Conservation (phyloP, 208 protist genomes). For the Angomonas ambiguus region DNA sequence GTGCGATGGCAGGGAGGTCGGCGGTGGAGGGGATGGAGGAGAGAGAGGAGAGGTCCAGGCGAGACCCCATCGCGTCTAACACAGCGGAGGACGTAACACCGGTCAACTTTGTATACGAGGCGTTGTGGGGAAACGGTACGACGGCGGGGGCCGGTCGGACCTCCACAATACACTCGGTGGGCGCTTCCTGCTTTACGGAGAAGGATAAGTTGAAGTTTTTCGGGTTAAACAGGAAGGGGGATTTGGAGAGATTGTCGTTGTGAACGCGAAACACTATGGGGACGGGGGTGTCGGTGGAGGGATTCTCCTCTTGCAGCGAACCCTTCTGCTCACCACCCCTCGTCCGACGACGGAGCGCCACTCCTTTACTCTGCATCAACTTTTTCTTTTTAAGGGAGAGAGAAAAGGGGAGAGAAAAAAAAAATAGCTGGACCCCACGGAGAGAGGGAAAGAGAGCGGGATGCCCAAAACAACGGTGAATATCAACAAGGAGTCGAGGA, state of each 20-base stretch:
- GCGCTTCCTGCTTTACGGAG: conserved; percentile 2
- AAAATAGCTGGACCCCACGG: not conserved
- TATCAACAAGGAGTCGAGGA: not conserved
- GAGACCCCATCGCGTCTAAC: not conserved
- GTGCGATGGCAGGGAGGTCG: not conserved
- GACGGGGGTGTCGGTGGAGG: conserved; percentile 43
- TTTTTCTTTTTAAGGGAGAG: conserved; percentile 8
- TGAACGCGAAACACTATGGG: conserved; percentile 78
- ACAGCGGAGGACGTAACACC: not conserved
- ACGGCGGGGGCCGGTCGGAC: conserved; percentile 17
- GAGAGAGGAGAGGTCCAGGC: conserved; percentile 12
- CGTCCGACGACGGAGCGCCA: not conserved
- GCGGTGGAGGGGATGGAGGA: conserved; percentile 7
- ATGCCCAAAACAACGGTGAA: too few relatives aligned
- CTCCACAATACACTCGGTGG: conserved; percentile 49
- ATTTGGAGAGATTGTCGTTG: conserved; percentile 46
- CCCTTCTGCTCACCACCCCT: not conserved
- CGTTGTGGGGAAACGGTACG: not conserved
- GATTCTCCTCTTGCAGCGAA: conserved; percentile 10
- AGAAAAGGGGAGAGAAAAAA: conserved; percentile 6
- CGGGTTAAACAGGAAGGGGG: conserved; percentile 71
- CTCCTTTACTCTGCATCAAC: conserved; percentile 1
- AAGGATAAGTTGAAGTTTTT: conserved; percentile 60
- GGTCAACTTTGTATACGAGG: not conserved
- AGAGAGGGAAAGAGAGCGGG: too few relatives aligned